These are phyloP conservation scores for Eimeria falciformis DNA, from an alignment of 169 alveolate genomes.

Conservation along the genomic window DNA sequence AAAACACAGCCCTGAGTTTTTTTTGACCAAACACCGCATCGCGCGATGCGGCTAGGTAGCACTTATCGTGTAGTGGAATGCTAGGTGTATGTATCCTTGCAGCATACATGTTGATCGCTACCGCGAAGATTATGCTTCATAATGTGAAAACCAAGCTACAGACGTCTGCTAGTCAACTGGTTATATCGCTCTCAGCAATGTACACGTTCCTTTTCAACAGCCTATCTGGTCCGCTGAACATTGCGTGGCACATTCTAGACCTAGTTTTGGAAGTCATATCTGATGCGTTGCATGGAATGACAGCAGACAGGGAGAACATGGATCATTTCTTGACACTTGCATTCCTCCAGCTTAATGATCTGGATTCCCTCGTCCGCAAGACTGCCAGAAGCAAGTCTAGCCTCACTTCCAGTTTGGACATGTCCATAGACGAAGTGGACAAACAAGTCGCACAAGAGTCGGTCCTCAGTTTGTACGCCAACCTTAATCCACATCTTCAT, in stretches of 20 bases:
- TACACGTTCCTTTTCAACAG: background rate
- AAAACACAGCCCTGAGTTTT: background rate
- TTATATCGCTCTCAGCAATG: background rate
- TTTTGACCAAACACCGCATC: too few relatives aligned
- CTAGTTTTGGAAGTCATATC: background rate
- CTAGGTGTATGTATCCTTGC: background rate
- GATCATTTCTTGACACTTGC: background rate
- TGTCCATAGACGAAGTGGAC: background rate
- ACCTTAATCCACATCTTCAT: background rate
- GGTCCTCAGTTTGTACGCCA: background rate
- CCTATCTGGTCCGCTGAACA: background rate
- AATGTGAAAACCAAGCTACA: background rate
- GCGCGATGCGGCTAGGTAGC: too few relatives aligned
- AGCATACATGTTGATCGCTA: background rate
- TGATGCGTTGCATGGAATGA: background rate
- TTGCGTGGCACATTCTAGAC: constrained; percentile 11
- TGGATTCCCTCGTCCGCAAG: background rate
- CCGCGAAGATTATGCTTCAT: constrained; percentile 6
- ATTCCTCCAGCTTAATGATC: background rate
- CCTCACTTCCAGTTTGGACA: background rate
- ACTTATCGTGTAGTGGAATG: background rate
- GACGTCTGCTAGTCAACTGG: background rate
- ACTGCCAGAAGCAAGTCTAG: background rate
- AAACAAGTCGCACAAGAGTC: background rate
- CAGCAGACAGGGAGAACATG: background rate